A percentile compares a stretch with the other conserved stretches of the same genome.
Evolutionary conservation across 257 asterid species (phyloP).

Genomic region (Solanum etuberosum): DNA sequence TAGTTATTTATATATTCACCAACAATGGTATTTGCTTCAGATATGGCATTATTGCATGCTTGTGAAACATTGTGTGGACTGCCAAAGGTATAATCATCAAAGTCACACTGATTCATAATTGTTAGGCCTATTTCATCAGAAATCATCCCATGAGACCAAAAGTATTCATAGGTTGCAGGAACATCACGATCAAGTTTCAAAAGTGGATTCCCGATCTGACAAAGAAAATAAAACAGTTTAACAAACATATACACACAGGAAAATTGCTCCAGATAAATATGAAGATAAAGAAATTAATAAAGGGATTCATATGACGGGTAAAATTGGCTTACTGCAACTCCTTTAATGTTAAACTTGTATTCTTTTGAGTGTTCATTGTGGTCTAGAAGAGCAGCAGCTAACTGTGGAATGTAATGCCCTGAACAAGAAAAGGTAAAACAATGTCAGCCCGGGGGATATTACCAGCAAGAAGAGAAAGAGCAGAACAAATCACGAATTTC

Average conservation of each 20-base stretch:
- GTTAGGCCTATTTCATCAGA: constrained; percentile 81
- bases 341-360: constrained; percentile 83
- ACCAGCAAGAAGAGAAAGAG: not conserved
- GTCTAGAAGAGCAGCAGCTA: constrained; percentile 71
- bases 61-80: constrained; percentile 65
- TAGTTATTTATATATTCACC: constrained; percentile 66
- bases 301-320: not conserved
- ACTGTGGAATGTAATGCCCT: constrained; percentile 95
- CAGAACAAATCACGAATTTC: not conserved
- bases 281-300: not conserved
- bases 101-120: constrained; percentile 70
- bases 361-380: constrained; percentile 46
- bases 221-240: not conserved
- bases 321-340: constrained; percentile 58
- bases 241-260: not conserved
- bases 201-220: constrained; percentile 94
- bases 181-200: constrained; percentile 80
- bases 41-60: constrained; percentile 46
- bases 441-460: not conserved
- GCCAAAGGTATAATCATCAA: constrained; percentile 71
- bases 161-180: constrained; percentile 71
- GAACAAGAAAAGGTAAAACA: not conserved
- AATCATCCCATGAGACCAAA: constrained; percentile 98
- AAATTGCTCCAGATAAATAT: not conserved
- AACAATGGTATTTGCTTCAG: constrained; percentile 55